These are phyloP conservation scores for Pestalotiopsis sp. DNA, from an alignment of 2,329 filamentous ascomycete genomes.

Conservation along the genomic window DNA sequence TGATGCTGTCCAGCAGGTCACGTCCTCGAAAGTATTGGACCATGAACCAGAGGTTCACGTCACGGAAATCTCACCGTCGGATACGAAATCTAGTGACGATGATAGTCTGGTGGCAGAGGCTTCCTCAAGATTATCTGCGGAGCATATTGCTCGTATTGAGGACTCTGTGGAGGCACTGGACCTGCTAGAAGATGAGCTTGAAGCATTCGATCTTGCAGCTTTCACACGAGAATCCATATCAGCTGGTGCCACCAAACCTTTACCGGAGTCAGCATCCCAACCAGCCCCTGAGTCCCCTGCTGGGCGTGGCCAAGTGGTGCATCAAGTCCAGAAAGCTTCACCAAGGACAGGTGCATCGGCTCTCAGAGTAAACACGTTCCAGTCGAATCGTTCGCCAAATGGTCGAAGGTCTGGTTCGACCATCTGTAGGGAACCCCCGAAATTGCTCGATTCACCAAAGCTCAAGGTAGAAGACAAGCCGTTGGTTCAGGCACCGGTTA, in stretches of 20 bases:
- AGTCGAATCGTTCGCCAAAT: conserved; percentile 33
- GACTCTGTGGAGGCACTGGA: conserved; percentile 67
- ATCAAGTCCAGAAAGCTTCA: not conserved
- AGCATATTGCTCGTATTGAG: conserved; percentile 54
- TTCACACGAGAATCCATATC: conserved; percentile 25
- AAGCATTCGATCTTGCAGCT: conserved; percentile 46
- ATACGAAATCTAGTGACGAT: conserved; percentile 31
- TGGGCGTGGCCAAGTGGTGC: not conserved
- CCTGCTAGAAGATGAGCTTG: conserved; percentile 63
- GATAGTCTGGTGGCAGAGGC: conserved; percentile 40
- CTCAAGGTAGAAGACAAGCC: conserved; percentile 26
- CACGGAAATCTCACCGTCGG: conserved; percentile 20
- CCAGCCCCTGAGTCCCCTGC: not conserved
- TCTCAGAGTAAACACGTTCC: conserved; percentile 43
- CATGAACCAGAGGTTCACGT: conserved; percentile 14
- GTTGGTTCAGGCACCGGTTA: conserved; percentile 26
- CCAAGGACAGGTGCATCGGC: conserved; percentile 39
- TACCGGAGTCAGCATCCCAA: not conserved
- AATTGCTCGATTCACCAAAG: conserved; percentile 33
- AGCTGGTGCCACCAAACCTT: conserved; percentile 17
- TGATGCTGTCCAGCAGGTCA: conserved; percentile 14
- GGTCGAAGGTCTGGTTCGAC: conserved; percentile 47
- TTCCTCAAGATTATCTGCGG: conserved; percentile 33
- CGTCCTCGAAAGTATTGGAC: conserved; percentile 20
- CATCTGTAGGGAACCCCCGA: conserved; percentile 35